Evolutionary conservation across 2,329 filamentous ascomycete genomes (phyloP), one percentile per base, ranked within the genome.

Genomic region (Orbilia brochopaga): DNA sequence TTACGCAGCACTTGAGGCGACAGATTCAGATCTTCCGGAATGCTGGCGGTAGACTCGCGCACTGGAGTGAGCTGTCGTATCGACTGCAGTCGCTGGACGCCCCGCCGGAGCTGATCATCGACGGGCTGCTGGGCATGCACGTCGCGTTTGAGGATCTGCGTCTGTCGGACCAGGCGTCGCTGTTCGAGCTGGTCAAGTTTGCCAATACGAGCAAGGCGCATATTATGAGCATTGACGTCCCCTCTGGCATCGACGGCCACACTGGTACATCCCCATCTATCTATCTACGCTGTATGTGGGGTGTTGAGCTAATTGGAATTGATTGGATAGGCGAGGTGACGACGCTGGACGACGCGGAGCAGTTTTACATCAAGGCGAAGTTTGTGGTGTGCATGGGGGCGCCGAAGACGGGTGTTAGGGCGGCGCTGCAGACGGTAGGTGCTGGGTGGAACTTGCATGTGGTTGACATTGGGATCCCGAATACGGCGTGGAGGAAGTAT

Each of bases 101-200:
- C 19, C 86, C 86, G 0, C 87, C 91, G 0, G 90, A 92, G 51
- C 83, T 96, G 66, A 91, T 96, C 74, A 86, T 97, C 62, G 94
- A 99, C 78, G 92, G 92, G 1, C 82, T 97, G 11, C 85, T 99
- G 2, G 92, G 92, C 2, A 85, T 94, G 73, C 91, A 94, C 50
- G 87, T 92, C 64, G 88, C 90, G 1, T 97, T 97, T 77, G 92
- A 97, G 75, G 91, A 95, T 76, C 83, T 97, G 27, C 86, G 91
- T 37, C 89, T 88, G 1, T 88, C 89, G 15, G 90, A 96, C 75
- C 91, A 95, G 78, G 87, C 88, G 2, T 89, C 89, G 0, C 90
- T 91, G 0, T 92, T 95, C 77, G 90, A 95, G 77, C 86, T 97
- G 77, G 94, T 97, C 77, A 89, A 92, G 74, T 97, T 92, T 92